Conservation (phyloP, 495 filamentous ascomycete species). For the Talaromyces ruber region DNA sequence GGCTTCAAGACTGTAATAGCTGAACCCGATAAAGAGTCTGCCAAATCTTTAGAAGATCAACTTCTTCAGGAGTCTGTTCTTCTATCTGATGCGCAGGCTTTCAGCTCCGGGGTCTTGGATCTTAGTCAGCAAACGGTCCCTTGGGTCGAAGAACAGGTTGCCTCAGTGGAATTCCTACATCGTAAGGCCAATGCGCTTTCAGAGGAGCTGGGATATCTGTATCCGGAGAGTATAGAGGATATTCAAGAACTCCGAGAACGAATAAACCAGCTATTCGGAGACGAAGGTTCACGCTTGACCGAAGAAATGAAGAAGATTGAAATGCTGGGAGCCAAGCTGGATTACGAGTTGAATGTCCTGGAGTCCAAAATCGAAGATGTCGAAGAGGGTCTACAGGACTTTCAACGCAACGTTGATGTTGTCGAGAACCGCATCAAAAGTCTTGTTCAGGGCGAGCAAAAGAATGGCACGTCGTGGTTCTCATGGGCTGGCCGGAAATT, state of each 20-base stretch:
- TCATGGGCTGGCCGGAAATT: constrained; percentile 36
- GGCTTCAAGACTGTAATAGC: constrained; percentile 28
- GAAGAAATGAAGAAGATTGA: constrained; percentile 80
- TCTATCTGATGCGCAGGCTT: constrained; percentile 51
- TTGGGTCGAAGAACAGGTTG: constrained; percentile 62
- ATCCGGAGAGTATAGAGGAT: constrained; percentile 56
- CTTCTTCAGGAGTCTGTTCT: constrained; percentile 39
- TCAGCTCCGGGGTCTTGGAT: constrained; percentile 45
- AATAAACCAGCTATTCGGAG: constrained; percentile 56
- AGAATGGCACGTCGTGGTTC: constrained; percentile 51
- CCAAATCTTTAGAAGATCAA: constrained; percentile 28
- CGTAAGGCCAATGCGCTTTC: constrained; percentile 50
- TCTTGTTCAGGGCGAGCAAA: constrained; percentile 53
- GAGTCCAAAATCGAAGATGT: constrained; percentile 80
- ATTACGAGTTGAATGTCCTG: constrained; percentile 84
- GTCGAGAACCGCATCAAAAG: constrained; percentile 68
- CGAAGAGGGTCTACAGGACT: constrained; percentile 72
- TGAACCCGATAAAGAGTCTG: constrained; percentile 16
- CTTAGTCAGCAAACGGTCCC: constrained; percentile 38
- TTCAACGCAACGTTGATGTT: constrained; percentile 69
- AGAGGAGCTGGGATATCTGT: constrained; percentile 57
- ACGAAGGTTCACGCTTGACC: constrained; percentile 56
- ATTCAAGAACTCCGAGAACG: constrained; percentile 56
- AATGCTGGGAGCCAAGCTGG: constrained; percentile 73
- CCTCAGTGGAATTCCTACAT: constrained; percentile 53